Base-by-base conservation (phyloP, 371 early-diverging fungal genomes). In the Mucor mucedo region DNA sequence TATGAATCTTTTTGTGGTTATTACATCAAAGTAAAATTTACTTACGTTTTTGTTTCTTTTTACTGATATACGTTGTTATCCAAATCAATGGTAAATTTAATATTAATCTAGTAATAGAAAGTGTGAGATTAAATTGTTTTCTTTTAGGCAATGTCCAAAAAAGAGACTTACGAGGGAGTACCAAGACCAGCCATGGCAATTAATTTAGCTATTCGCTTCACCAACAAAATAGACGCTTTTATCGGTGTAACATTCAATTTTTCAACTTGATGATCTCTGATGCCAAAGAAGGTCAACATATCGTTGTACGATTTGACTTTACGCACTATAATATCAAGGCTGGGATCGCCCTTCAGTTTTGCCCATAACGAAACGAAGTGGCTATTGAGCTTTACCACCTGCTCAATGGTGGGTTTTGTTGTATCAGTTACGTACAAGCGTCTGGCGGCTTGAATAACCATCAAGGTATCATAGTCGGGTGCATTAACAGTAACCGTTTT, bases 181-280 rank as follows among this genome's bases (percentile, higher is more conserved):
- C 93, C 92, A 21, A 94, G 68, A n/a, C 89, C 64, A 53, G 87
- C 87, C 74, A 95, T 78, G 16, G 90, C 55, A n/a, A 86, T 29
- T 39, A 95, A 72, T 67, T 90, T 84, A 2, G 82, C 38, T 1
- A 91, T 65, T 13, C 96, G 82, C 44, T 80, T 79, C 4, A 73
- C 45, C 39, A 97, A 75, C 58, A 92, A 75, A 7, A 72, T 71
- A 13, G 91, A 65, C 14, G 96, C 97, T 39, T 75, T 76, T 4
- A 79, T 59, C 21, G 92, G 84, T 16, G 88, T 86, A 27, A 97
- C 83, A 10, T 82, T 75, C 45, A 91, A 86, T 14, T 87, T 90
- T 38, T 92, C 88, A 21, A 98, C 98, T 80, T 98, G 96, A 78
- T 97, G 95, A 70, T 98, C 99, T 5, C 90, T 87, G 54, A 98